A percentile compares a stretch with the other conserved stretches of the same genome.
phyloP scores from a whole-genome alignment of 768 basidiomycete genomes.

The Xerocomellus chrysenteron region DNA sequence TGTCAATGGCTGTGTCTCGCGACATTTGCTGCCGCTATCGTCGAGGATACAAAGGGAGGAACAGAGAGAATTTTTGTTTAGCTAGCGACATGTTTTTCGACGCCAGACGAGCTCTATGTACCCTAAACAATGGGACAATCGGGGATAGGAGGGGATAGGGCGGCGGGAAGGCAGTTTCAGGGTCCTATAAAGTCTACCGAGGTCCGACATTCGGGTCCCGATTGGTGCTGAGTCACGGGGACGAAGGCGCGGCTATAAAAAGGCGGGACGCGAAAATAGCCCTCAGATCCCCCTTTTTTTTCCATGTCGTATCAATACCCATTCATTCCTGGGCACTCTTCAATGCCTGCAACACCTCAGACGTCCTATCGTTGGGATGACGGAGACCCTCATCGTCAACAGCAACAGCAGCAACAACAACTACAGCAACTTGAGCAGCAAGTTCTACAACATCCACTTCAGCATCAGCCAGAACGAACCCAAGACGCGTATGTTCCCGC shows the following conservation, averaged over 20 bases:
- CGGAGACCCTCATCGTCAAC: constrained; percentile 25
- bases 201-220: constrained; percentile 17
- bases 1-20: background rate
- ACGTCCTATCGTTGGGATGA: constrained; percentile 43
- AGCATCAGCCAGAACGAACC: constrained; percentile 32
- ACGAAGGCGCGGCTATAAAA: constrained; percentile 30
- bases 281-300: constrained; percentile 27
- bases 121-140: background rate
- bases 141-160: background rate
- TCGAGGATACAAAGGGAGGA: too few species aligned
- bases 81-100: too few species aligned
- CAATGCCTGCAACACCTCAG: constrained; percentile 49
- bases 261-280: constrained; percentile 18
- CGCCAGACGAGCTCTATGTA: background rate
- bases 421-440: constrained; percentile 35
- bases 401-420: constrained; percentile 29
- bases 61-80: too few species aligned
- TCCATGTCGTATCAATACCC: constrained; percentile 52
- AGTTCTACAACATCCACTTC: constrained; percentile 39
- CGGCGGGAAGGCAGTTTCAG: constrained; percentile 1
- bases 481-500: constrained; percentile 24
- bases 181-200: constrained; percentile 6
- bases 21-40: background rate
- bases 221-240: constrained; percentile 26
- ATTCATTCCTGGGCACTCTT: constrained; percentile 46